Evolutionary conservation across 1,284 basidiomycete species (phyloP), one percentile per base, ranked within the genome.

Genomic region (Limonomyces culmigenus): DNA sequence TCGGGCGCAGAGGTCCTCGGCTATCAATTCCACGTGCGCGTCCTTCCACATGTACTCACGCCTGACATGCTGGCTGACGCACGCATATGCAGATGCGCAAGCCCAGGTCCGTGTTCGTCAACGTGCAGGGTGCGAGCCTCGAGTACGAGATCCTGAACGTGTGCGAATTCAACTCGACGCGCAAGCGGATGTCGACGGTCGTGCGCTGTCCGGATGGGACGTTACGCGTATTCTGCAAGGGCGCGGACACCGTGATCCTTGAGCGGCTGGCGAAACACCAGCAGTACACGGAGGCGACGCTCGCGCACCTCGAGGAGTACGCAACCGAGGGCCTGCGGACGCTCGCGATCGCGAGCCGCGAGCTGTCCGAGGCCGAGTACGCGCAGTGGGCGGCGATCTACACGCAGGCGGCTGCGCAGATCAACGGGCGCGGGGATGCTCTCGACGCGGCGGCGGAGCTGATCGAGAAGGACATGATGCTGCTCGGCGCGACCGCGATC

Each of bases 101-200:
- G 55, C 93, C 93, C 4, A 89, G 83, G 52, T 95, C 91, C 0
- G 86, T 92, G 3, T 96, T 87, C 50, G 72, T 97, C 42, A 77
- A 84, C 38, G 67, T 92, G 37, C 63, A 71, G 38, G 91, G 86
- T 14, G 55, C 63, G 38, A 59, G 67, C 4, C 65, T 73, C 40
- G 89, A 97, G 53, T 97, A 78, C 52, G 76, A 97, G 54, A 74
- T 98, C 37, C 62, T 99, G 38, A 97, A 98, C 50, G 81, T 98
- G 33, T 95, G 91, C 67, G 95, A 98, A 56, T 98, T 99, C 68
- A 98, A 97, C 55, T 95, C 88, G 33, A 88, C 89, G 1, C 72
- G 93, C 33, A 98, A 99, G 53, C 73, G 95, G 39, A 98, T 99
- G 95, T 96, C 92, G 15, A 92, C 89, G 1, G 60, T 99, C 40